Evolutionary conservation across 2,329 filamentous ascomycete genomes (phyloP).

Genomic region (Arachnomyces sp.): DNA sequence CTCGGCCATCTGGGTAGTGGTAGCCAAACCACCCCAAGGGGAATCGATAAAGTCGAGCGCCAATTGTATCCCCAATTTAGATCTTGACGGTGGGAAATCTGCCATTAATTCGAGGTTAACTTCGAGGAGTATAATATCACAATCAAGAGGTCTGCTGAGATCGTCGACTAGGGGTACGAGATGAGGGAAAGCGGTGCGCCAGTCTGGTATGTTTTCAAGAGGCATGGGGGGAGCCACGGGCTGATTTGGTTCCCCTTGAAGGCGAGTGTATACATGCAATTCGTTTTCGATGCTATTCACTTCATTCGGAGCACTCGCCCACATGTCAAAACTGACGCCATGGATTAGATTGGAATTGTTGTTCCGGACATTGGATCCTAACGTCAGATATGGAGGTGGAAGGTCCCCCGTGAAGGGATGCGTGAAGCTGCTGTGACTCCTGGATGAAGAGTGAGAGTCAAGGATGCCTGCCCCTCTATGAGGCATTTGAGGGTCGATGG

Average conservation of each 20-base stretch:
- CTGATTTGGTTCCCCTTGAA: constrained; percentile 32
- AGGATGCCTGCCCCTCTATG: constrained; percentile 22
- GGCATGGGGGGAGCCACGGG: constrained; percentile 28
- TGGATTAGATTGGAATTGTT: constrained; percentile 22
- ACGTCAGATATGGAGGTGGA: constrained; percentile 26
- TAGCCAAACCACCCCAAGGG: constrained; percentile 23
- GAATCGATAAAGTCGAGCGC: constrained; percentile 35
- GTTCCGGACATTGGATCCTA: constrained; percentile 28
- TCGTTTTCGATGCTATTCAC: constrained; percentile 30
- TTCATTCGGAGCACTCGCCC: constrained; percentile 33
- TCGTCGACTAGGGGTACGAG: constrained; percentile 30
- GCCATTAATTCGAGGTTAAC: constrained; percentile 36
- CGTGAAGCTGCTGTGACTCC: constrained; percentile 24
- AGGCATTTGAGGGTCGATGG: constrained; percentile 25
- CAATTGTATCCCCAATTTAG: constrained; percentile 35
- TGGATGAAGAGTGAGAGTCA: constrained; percentile 21
- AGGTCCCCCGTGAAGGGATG: constrained; percentile 28
- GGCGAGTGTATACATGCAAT: constrained; percentile 38
- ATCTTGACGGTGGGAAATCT: constrained; percentile 35
- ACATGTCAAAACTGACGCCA: constrained; percentile 40
- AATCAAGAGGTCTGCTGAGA: constrained; percentile 25
- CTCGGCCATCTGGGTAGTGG: constrained; percentile 30
- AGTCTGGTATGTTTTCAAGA: constrained; percentile 33
- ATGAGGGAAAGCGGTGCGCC: constrained; percentile 36
- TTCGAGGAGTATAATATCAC: constrained; percentile 39